A percentile compares a stretch with the other conserved stretches of the same genome.
phyloP scores from a whole-genome alignment of 2,329 filamentous ascomycete genomes.

The Paraphaeosphaeria minitans region DNA sequence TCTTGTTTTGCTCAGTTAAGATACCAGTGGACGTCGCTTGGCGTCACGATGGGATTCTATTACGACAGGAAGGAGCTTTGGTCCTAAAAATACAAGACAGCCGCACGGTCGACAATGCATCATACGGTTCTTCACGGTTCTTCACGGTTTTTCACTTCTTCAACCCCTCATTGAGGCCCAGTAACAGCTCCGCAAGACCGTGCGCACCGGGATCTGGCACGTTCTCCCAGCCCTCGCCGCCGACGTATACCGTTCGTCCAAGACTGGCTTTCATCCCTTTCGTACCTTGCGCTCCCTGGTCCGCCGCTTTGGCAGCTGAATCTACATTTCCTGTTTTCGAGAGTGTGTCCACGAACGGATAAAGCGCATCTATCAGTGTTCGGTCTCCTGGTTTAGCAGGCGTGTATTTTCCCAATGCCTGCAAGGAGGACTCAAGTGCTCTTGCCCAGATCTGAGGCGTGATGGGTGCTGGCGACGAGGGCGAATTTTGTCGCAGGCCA shows the following conservation, averaged over 20 bases:
- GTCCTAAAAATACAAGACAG: slow-evolving; percentile 42
- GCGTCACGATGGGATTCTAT: slow-evolving; percentile 7
- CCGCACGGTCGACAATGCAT: slow-evolving; percentile 32
- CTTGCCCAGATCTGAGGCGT: slow-evolving; percentile 63
- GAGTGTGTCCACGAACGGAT: slow-evolving; percentile 82
- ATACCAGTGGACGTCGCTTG: slow-evolving; percentile 1
- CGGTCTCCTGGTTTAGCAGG: slow-evolving; percentile 87
- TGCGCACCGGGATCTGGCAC: slow-evolving; percentile 75
- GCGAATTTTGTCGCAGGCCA: slow-evolving; percentile 63
- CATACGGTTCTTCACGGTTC: slow-evolving; percentile 35
- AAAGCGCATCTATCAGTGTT: slow-evolving; percentile 86
- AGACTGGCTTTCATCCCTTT: slow-evolving; percentile 92
- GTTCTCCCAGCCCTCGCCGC: slow-evolving; percentile 72
- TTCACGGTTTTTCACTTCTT: slow-evolving; percentile 41
- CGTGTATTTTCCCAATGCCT: slow-evolving; percentile 75
- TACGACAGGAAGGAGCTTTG: slow-evolving; percentile 31
- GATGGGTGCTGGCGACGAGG: slow-evolving; percentile 51
- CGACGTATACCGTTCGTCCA: slow-evolving; percentile 82
- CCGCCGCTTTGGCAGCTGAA: slow-evolving; percentile 75
- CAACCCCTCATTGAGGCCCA: slow-evolving; percentile 69
- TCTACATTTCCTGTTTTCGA: slow-evolving; percentile 67
- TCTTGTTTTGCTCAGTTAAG: slow-evolving; percentile 78
- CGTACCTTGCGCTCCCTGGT: slow-evolving; percentile 77
- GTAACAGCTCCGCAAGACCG: slow-evolving; percentile 85
- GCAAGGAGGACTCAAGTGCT: slow-evolving; percentile 72